Base-by-base conservation (phyloP, 495 filamentous ascomycete species). In the Tuber calosporum region DNA sequence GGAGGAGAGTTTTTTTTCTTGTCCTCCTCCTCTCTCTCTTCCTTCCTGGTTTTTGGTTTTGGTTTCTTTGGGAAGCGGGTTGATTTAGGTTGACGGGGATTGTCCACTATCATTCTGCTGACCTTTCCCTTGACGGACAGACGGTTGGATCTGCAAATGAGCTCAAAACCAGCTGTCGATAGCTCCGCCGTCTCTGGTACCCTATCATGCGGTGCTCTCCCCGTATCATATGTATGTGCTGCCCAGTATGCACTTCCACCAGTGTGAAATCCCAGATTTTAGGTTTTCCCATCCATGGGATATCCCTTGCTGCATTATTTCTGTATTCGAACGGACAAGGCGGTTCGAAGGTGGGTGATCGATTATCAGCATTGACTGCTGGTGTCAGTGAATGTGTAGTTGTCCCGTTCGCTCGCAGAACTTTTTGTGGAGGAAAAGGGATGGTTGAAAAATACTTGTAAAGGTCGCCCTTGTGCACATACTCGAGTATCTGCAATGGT, bases 71-170 rank as follows among this genome's bases (percentile, higher is more conserved):
- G 53, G 13, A 26, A n/a, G 4, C 26, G 2, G 26, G 53, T 30
- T 62, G 53, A 34, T 34, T 34, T 13, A 62, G 53, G 53, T 62
- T 34, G 26, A 62, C 26, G 26, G 53, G 53, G 53, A 62, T 62
- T 62, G 53, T 26, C 26, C 53, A 62, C n/a, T 13, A 62, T 62
- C 34, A 62, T 62, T 62, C 53, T 62, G 53, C 53, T 62, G 26
- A 26, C 53, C 19, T 15, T 34, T 62, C 26, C 26, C 53, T 62
- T 34, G 53, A 19, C 53, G 53, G 53, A 6, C 26, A 26, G 53
- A 62, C 53, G 26, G 26, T 62, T 62, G 53, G 26, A 62, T 62
- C 53, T 34, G 19, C 26, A 62, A 62, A 62, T 19, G 11, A 62
- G 53, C 53, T 62, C 53, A 17, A 13, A 30, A 26, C 26, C 11